A percentile compares a stretch with the other conserved stretches of the same genome.
These are phyloP conservation scores for Debaryomyces singareniensis DNA, from an alignment of 1,139 yeast genomes.

Conservation along the genomic window DNA sequence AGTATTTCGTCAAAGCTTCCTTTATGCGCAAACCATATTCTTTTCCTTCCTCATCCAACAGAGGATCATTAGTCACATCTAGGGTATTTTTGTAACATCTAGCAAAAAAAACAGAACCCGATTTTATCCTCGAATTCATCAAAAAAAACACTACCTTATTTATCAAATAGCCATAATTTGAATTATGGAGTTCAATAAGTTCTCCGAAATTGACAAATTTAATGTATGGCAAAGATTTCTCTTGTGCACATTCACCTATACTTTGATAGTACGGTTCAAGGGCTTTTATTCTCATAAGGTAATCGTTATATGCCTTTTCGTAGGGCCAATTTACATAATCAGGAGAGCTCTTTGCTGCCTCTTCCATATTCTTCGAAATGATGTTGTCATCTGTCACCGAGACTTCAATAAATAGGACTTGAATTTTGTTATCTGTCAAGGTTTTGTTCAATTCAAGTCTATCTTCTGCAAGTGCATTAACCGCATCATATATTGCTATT, in stretches of 20 bases:
- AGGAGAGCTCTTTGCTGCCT: constrained; percentile 83
- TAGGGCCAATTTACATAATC: constrained; percentile 76
- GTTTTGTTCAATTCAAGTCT: constrained; percentile 51
- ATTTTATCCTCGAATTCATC: constrained; percentile 79
- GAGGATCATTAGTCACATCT: constrained; percentile 57
- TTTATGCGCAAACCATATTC: constrained; percentile 44
- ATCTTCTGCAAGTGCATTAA: constrained; percentile 71
- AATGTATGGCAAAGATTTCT: constrained; percentile 58
- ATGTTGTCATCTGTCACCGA: constrained; percentile 69
- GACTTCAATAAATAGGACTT: constrained; percentile 82
- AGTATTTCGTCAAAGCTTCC: constrained; percentile 28
- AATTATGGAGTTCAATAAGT: constrained; percentile 69
- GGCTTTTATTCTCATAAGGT: constrained; percentile 44
- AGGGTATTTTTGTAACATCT: constrained; percentile 63
- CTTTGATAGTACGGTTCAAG: constrained; percentile 48
- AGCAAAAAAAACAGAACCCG: constrained; percentile 85
- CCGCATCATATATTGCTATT: constrained; percentile 94
- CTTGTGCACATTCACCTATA: constrained; percentile 40
- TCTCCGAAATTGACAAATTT: constrained; percentile 91
- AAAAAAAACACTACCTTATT: constrained; percentile 85
- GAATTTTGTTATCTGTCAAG: constrained; percentile 56
- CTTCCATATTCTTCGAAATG: constrained; percentile 65
- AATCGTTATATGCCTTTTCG: constrained; percentile 55
- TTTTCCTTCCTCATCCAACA: constrained; percentile 54
- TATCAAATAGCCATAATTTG: constrained; percentile 80